Percentiles rank a stretch among this genome's conserved stretches.
phyloP scores from a whole-genome alignment of 345 rosid genomes.

The Aquilaria malaccensis region DNA sequence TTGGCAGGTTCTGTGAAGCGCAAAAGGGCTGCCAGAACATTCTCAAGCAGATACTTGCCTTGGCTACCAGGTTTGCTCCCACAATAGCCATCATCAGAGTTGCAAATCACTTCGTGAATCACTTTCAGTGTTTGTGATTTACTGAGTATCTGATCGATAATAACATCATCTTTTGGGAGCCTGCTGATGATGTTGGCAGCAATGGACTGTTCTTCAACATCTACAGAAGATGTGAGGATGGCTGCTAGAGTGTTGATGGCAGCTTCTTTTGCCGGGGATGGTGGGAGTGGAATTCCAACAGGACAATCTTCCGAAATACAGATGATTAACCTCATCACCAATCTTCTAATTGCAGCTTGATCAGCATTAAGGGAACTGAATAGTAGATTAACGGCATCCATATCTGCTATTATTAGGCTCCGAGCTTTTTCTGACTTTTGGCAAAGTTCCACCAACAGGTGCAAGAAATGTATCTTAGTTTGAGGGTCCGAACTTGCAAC shows the following conservation, averaged over 20 bases:
- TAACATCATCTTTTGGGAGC: constrained; percentile 39
- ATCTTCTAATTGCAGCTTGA: constrained; percentile 23
- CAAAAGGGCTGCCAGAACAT: constrained; percentile 41
- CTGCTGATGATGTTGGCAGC: constrained; percentile 46
- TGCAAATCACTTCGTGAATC: constrained; percentile 38
- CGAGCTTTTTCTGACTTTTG: constrained; percentile 30
- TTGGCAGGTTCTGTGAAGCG: constrained; percentile 40
- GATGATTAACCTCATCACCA: constrained; percentile 34
- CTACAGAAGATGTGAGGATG: constrained; percentile 27
- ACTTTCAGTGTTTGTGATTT: constrained; percentile 42
- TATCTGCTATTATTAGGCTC: constrained; percentile 22
- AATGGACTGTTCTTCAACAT: constrained; percentile 37
- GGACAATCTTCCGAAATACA: constrained; percentile 34
- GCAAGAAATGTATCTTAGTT: constrained; percentile 32
- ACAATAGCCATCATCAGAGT: constrained; percentile 18
- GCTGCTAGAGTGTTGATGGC: constrained; percentile 29
- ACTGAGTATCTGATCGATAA: constrained; percentile 32
- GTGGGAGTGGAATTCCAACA: constrained; percentile 37
- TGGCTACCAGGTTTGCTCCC: constrained; percentile 14
- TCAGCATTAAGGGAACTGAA: constrained; percentile 28
- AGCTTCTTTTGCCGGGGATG: constrained; percentile 32
- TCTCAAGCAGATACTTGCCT: constrained; percentile 32
- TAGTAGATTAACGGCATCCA: constrained; percentile 25
- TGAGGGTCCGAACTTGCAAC: constrained; percentile 21
- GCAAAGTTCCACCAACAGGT: constrained; percentile 38